Percentiles rank a stretch among this genome's conserved stretches.
phyloP scores from a whole-genome alignment of 2,329 filamentous ascomycete species.

The Cordyceps cicadae region DNA sequence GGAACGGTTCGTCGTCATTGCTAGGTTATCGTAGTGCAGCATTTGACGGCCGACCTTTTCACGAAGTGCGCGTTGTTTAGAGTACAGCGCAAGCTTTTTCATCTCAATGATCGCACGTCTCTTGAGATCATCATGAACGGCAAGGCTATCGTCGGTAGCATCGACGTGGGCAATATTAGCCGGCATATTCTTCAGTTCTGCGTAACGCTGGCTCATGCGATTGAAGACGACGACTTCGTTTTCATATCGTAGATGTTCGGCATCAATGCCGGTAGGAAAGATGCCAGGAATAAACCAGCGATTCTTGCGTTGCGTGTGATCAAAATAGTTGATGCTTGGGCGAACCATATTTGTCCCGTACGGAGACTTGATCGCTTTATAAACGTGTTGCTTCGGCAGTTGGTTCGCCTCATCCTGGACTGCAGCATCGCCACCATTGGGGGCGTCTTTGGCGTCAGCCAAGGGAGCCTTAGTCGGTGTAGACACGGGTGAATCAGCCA shows the following conservation, averaged over 20 bases:
- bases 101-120: slow-evolving; percentile 89
- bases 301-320: slow-evolving; percentile 68
- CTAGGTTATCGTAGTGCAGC: slow-evolving; percentile 90
- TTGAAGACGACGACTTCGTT: slow-evolving; percentile 85
- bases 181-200: slow-evolving; percentile 73
- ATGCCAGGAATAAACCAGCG: slow-evolving; percentile 78
- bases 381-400: slow-evolving; percentile 40
- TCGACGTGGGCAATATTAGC: slow-evolving; percentile 87
- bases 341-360: slow-evolving; percentile 49
- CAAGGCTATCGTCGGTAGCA: slow-evolving; percentile 56
- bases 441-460: slow-evolving; percentile 23
- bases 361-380: slow-evolving; percentile 69
- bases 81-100: slow-evolving; percentile 80
- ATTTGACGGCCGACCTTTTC: slow-evolving; percentile 85
- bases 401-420: slow-evolving; percentile 25
- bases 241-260: slow-evolving; percentile 77
- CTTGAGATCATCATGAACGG: slow-evolving; percentile 75
- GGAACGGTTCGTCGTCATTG: slow-evolving; percentile 91
- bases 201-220: slow-evolving; percentile 74
- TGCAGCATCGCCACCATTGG: slow-evolving; percentile 27
- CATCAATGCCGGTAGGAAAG: slow-evolving; percentile 80
- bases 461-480: slow-evolving; percentile 24
- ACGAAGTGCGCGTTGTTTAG: slow-evolving; percentile 78
- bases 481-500: slow-evolving; percentile 36
- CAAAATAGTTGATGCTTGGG: slow-evolving; percentile 63